Percentiles rank a stretch among this genome's conserved stretches.
Conservation (phyloP, 805 yeast genomes). For the Wickerhamiella sorbophila region DNA sequence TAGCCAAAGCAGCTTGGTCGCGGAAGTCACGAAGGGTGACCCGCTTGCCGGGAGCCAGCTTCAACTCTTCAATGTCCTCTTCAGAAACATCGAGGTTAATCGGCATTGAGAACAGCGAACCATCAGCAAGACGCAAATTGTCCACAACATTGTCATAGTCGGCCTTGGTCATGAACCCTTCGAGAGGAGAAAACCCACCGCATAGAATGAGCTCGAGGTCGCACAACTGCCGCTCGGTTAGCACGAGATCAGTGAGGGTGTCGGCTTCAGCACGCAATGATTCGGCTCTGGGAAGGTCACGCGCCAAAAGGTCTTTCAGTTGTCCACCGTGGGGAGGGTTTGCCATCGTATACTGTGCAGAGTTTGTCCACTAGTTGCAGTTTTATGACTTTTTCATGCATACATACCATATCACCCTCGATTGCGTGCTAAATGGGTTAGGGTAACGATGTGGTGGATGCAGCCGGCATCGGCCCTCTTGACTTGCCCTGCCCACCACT, state of each 20-base stretch:
- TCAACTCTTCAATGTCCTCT: conserved; percentile 31
- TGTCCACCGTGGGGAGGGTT: conserved; percentile 81
- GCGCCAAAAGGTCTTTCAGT: conserved; percentile 67
- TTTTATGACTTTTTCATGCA: not conserved
- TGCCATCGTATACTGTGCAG: conserved; percentile 23
- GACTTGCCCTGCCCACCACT: no score
- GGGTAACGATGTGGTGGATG: no score
- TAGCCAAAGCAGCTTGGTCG: conserved; percentile 65
- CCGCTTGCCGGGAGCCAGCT: conserved; percentile 40
- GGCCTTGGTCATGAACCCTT: conserved; percentile 52
- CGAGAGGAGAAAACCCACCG: conserved; percentile 87
- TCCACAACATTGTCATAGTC: conserved; percentile 59
- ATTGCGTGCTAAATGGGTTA: not conserved
- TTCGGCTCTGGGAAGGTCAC: conserved; percentile 53
- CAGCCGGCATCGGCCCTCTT: no score
- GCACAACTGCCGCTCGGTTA: conserved; percentile 82
- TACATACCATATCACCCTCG: not conserved
- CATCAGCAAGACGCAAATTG: conserved; percentile 54
- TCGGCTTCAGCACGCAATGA: conserved; percentile 46
- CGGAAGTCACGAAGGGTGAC: conserved; percentile 68
- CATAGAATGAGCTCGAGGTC: conserved; percentile 81
- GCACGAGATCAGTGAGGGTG: conserved; percentile 30
- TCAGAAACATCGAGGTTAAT: conserved; percentile 68
- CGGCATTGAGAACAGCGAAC: conserved; percentile 83
- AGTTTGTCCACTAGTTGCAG: not conserved